Base-by-base conservation (phyloP, 1,284 basidiomycete species). In the Malassezia sp. region DNA sequence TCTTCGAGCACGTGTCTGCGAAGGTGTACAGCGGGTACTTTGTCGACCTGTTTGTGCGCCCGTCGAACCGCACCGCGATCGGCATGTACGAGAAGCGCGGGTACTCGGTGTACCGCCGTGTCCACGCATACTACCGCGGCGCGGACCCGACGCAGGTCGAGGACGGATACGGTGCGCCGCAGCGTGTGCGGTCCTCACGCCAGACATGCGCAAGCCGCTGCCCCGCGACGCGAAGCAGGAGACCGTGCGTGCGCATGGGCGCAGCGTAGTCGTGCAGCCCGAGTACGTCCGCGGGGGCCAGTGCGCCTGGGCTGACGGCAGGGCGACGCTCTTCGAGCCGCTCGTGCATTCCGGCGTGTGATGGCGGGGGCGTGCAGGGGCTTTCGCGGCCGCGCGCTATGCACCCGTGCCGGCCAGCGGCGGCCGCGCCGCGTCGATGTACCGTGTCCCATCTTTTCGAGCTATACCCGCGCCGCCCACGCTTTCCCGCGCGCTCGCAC, bases 31-130 rank as follows among this genome's bases (percentile, higher is more conserved):
- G 79, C 50, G 84, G 79, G 4, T 84, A 77, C 74, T 91, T 90
- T 61, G 85, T 91, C 37, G 87, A 91, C 71, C 77, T 91, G 15
- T 91, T 86, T 68, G 88, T 90, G 38, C 79, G 87, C 44, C 84
- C 84, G 56, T 80, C 80, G 54, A 67, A 67, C 37, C 41, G 36
- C 2, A 57, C 38, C 2, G 63, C 64, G 34, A 75, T 85, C 14
- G 84, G 83, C 12, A 83, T 91, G 82, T 91, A 91, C 68, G 84
- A 91, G 61, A 76, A 78, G 17, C 74, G 89, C 59, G 86, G 84
- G 3, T 91, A 91, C 60, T 83, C 81, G 57, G 84, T 90, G 11
- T 91, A 84, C 71, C 75, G 85, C 29, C 74, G 82, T 48, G 86
- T 91, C 34, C 76, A 78, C 51, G 84, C 85, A 60, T 91, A 91